phyloP scores from a whole-genome alignment of 495 filamentous ascomycete species.

The Polyplosphaeria fusca region DNA sequence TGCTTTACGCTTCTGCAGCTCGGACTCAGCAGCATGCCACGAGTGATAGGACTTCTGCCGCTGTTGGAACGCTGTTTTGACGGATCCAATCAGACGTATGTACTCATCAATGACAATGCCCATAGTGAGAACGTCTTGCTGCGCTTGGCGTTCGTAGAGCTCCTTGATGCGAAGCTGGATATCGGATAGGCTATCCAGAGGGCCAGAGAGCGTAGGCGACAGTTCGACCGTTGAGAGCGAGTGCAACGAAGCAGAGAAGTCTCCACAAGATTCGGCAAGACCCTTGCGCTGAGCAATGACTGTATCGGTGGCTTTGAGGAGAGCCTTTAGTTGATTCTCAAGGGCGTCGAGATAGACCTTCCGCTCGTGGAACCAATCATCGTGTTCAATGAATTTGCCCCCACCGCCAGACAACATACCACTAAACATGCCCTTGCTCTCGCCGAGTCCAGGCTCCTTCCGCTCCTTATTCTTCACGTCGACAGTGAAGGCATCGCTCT shows the following conservation, averaged over 20 bases:
- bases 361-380: conserved; percentile 99
- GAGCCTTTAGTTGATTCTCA: conserved; percentile 89
- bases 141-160: conserved; percentile 92
- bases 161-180: conserved; percentile 91
- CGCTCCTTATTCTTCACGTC: conserved; percentile 98
- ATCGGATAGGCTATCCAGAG: conserved; percentile 85
- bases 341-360: conserved; percentile 90
- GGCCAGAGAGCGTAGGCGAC: conserved; percentile 79
- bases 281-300: conserved; percentile 89
- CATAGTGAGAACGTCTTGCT: conserved; percentile 92
- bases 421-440: conserved; percentile 90
- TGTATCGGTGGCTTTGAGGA: conserved; percentile 88
- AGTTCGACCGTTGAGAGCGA: conserved; percentile 85
- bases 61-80: conserved; percentile 87
- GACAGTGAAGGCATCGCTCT: conserved; percentile 90
- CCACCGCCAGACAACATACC: conserved; percentile 67
- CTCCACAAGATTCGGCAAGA: conserved; percentile 85
- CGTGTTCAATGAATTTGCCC: conserved; percentile 92
- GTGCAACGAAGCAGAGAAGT: conserved; percentile 89
- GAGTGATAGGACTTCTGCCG: conserved; percentile 92
- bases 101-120: conserved; percentile 99
- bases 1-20: conserved; percentile 79
- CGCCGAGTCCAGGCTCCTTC: conserved; percentile 76
- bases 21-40: conserved; percentile 85
- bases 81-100: conserved; percentile 86